Evolutionary conservation across 306 rosid genomes (phyloP).

Genomic region (Urtica urens): DNA sequence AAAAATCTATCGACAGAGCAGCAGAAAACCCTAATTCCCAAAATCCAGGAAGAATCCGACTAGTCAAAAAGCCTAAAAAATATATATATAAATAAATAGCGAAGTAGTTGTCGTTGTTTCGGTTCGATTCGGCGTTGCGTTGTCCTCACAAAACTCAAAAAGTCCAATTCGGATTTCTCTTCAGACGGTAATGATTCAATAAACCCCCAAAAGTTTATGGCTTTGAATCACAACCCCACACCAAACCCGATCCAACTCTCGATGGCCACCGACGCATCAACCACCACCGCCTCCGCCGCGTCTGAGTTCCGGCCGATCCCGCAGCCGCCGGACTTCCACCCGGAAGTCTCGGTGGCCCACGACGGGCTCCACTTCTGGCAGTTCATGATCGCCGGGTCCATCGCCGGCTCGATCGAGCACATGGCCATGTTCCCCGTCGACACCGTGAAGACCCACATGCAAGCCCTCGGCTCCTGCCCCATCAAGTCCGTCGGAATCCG

Average conservation of each 20-base stretch:
- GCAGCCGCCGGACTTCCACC: conserved; percentile 39
- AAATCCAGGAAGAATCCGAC: not conserved
- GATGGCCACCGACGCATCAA: conserved; percentile 77
- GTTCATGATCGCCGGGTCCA: conserved; percentile 74
- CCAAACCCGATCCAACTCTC: not conserved
- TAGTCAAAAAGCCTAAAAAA: not conserved
- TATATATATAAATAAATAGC: not conserved
- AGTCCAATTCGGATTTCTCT: not conserved
- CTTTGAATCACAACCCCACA: not conserved
- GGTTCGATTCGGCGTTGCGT: not conserved
- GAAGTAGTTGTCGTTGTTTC: no score
- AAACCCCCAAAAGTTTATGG: conserved; percentile 8
- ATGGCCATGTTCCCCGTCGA: conserved; percentile 91
- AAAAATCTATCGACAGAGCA: no score
- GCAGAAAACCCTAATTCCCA: conserved; percentile 5
- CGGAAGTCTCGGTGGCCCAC: conserved; percentile 34
- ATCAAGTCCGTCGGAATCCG: conserved; percentile 54
- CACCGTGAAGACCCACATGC: conserved; percentile 88
- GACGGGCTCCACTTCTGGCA: conserved; percentile 89
- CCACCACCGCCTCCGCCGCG: conserved; percentile 52
- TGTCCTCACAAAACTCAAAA: not conserved
- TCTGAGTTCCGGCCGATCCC: conserved; percentile 46
- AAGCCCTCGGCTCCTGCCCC: conserved; percentile 77
- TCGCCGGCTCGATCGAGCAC: conserved; percentile 72
- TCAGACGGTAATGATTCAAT: no score